Evolutionary conservation across 1,284 basidiomycete genomes (phyloP).

Genomic region (Rhizopogon parksii): DNA sequence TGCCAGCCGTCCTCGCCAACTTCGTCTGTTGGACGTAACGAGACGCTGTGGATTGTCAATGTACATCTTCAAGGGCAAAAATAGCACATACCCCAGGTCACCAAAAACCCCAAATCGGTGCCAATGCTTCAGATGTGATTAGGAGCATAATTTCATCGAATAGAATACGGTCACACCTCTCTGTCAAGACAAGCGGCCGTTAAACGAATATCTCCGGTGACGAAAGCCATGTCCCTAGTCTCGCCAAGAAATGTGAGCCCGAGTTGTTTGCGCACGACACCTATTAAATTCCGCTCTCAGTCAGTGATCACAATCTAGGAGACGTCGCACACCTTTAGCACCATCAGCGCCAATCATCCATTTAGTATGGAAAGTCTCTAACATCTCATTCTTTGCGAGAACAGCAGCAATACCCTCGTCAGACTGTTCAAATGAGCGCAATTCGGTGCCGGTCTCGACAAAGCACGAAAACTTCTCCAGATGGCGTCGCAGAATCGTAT

Average conservation of each 20-base stretch:
- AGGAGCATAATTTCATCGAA: no score
- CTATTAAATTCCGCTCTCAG: no score
- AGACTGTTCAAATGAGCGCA: constrained; percentile 22
- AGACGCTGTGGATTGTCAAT: constrained; percentile 1
- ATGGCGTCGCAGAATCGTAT: constrained; percentile 26
- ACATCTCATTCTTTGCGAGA: constrained; percentile 1
- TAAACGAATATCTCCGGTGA: constrained; percentile 28
- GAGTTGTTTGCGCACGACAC: constrained; percentile 2
- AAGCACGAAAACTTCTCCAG: constrained; percentile 19
- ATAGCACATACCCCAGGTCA: constrained; percentile 9
- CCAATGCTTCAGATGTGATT: constrained; percentile 21
- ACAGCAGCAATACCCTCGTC: constrained; percentile 18
- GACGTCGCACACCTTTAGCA: constrained; percentile 24
- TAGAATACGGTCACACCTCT: constrained; percentile 14
- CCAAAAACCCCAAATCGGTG: constrained; percentile 22
- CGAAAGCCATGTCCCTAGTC: constrained; percentile 18
- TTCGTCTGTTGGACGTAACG: constrained; percentile 10
- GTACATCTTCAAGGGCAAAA: background rate
- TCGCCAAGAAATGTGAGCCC: constrained; percentile 4
- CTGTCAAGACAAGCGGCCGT: constrained; percentile 1
- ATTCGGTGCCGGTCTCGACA: constrained; percentile 27
- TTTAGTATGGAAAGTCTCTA: constrained; percentile 23
- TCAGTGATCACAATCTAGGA: background rate
- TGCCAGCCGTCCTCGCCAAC: constrained; percentile 5
- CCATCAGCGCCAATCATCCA: constrained; percentile 13